Conservation (phyloP, 176 grass and related monocot genomes). For the maize (Zea mays) region DNA sequence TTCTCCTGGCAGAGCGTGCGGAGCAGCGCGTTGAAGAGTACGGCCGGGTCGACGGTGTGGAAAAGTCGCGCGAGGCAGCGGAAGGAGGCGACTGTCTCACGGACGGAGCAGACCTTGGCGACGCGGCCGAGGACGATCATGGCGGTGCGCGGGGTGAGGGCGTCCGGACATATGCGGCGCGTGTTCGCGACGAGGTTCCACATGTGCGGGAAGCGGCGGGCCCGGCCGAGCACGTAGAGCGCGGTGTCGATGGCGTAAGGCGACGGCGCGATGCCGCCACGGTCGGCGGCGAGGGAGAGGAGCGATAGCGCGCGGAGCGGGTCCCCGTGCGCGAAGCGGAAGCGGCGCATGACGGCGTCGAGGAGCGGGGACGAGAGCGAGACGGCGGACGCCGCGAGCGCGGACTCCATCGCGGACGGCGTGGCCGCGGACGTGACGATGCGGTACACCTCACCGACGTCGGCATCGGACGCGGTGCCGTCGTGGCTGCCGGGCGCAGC, state of each 20-base stretch:
- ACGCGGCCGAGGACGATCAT: slow-evolving; percentile 77
- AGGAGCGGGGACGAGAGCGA: slow-evolving; percentile 57
- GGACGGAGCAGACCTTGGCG: slow-evolving; percentile 85
- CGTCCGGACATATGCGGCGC: slow-evolving; percentile 44
- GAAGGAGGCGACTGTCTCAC: slow-evolving; percentile 72
- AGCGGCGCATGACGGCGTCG: slow-evolving; percentile 69
- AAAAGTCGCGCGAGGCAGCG: slow-evolving; percentile 56
- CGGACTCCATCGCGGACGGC: slow-evolving; percentile 49
- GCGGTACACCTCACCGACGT: slow-evolving; percentile 51
- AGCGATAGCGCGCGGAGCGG: slow-evolving; percentile 71
- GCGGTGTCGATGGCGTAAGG: slow-evolving; percentile 73
- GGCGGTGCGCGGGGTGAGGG: slow-evolving; percentile 65
- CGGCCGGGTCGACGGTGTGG: slow-evolving; percentile 27
- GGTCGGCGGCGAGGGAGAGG: slow-evolving; percentile 52
- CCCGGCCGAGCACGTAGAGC: slow-evolving; percentile 77
- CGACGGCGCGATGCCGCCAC: slow-evolving; percentile 60
- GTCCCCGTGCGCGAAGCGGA: slow-evolving; percentile 81
- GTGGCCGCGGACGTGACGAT: slow-evolving; percentile 58
- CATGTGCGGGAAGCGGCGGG: slow-evolving; percentile 57
- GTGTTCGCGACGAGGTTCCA: slow-evolving; percentile 56
- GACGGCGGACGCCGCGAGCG: slow-evolving; percentile 45
- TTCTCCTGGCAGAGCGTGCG: slow-evolving; percentile 93
- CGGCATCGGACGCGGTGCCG: slow-evolving; percentile 20
- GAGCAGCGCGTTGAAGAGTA: slow-evolving; percentile 78
- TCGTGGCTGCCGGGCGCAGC: not conserved